Percentiles rank a stretch among this genome's conserved stretches.
Evolutionary conservation across 169 alveolate species (phyloP).

Genomic region (Plasmodium vinckei): DNA sequence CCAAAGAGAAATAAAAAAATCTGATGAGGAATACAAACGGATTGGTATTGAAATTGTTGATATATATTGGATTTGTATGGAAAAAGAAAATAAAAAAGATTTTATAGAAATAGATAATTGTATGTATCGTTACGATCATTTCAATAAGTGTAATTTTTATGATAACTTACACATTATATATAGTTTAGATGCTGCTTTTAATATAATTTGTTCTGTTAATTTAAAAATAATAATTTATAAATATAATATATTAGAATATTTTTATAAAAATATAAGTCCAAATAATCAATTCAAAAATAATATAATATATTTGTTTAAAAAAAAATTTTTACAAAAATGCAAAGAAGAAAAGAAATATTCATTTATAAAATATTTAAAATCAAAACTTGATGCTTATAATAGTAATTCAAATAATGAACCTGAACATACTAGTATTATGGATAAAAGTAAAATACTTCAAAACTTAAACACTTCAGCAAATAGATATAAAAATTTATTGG

Average conservation of each 20-base stretch:
- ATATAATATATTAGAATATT: conserved; percentile 59
- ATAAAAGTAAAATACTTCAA: too few species aligned
- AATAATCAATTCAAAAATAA: conserved; percentile 7
- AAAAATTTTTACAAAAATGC: conserved; percentile 55
- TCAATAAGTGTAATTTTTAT: conserved; percentile 7
- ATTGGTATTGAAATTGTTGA: conserved; percentile 36
- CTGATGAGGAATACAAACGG: conserved; percentile 28
- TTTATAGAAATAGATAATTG: conserved; percentile 7
- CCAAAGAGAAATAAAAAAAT: neutral
- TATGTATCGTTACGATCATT: neutral
- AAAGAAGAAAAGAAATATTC: conserved; percentile 11
- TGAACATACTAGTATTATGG: too few species aligned
- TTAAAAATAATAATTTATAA: conserved; percentile 45
- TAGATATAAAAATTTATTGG: neutral
- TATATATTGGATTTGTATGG: conserved; percentile 49
- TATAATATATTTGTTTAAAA: conserved; percentile 12
- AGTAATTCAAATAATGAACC: too few species aligned
- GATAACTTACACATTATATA: conserved; percentile 36
- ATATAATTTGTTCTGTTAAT: conserved; percentile 56
- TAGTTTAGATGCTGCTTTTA: conserved; percentile 41
- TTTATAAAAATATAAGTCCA: conserved; percentile 42
- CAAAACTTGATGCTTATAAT: neutral
- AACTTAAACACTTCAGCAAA: neutral
- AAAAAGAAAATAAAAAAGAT: conserved; percentile 34
- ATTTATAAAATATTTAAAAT: neutral